Evolutionary conservation across 331 rosid genomes (phyloP), one percentile per base, ranked within the genome.

Genomic region (Telfairia occidentalis): DNA sequence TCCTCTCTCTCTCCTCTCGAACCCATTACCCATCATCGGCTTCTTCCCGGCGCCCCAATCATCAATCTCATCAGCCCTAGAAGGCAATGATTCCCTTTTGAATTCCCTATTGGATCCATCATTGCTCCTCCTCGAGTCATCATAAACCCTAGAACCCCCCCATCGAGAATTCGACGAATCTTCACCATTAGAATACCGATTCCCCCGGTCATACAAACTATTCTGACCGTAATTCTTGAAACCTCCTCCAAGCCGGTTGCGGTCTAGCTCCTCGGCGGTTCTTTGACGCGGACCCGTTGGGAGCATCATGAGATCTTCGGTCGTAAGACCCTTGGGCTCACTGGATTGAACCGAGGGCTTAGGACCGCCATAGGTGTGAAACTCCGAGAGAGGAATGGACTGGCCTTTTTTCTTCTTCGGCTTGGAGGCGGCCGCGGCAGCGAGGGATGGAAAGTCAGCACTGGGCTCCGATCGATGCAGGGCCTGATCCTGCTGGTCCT

Each of bases 211-310:
- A 6, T 55, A 74, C 50, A 9, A 54, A 74, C 78, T 43, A 29
- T 75, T 75, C 71, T 64, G 65, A n/a, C 92, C 90, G 54, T 79
- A 87, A 38, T 78, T 63, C 73, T 76, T 84, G 66, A 91, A 89
- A 0, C 97, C 97, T 0, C 96, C 92, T 2, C 97, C 97, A 1
- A 86, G 82, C 0, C 92, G 83, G 34, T 24, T 29, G n/a, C 90
- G 82, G 74, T 86, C 92, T 23, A 94, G 82, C 73, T 94, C 98
- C 88, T 94, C 98, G 2, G 88, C 92, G 5, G 98, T 79, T 12
- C 97, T 86, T 80, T 91, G 78, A 74, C 98, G 91, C 0, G 98
- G 98, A 2, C 88, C 98, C 19, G 91, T 94, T 3, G 98, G 97
- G 28, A 94, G 91, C 13, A 23, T 38, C 77, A 87, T 32, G 35